Evolutionary conservation across 345 rosid species (phyloP), one percentile per base, ranked within the genome.

Genomic region (Brassica juncea): DNA sequence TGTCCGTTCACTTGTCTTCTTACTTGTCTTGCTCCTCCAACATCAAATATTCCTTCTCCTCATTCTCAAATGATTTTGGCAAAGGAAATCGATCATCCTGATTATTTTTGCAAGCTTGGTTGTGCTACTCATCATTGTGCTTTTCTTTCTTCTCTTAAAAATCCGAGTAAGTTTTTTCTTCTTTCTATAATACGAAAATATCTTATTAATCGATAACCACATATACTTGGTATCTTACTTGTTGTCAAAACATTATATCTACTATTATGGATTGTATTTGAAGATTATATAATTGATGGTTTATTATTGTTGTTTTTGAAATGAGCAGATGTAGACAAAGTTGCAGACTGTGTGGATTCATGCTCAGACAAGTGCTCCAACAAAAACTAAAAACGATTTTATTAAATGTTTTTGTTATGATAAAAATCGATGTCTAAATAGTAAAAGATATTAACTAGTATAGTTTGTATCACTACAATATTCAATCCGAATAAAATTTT

Each of bases 81-180:
- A 63, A 12, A 6, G 15, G 7, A 70, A 3, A 64, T 55, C 3
- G 6, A 75, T 30, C 57, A 62, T 37, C 9, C 52, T 77, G 19
- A 35, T 34, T 64, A 52, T 77, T 54, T 21, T 28, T 77, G 81
- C n/a, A 28, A 52, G 28, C 58, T 77, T 8, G 60, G 66, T 12
- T 77, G 81, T 64, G 66, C 71, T 35, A 16, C 32, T 19, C 7
- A 64, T 15, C 47, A 14, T 4, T 77, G 76, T 35, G 15, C 5
- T 71, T 54, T 58, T 7, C 4, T 52, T 10, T 52, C 81, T 8
- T 54, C 76, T 9, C 21, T 77, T 19, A 42, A 39, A 6, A 63
- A 71, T 4, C 55, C 16, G 7, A 74, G 81, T 77, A 27, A 64
- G 27, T 62, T 44, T 27, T 16, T 59, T 68, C 5, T 59, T 76